A percentile compares a stretch with the other conserved stretches of the same genome.
Conservation (phyloP, 2,329 filamentous ascomycete genomes). For the Trichoderma sp. region DNA sequence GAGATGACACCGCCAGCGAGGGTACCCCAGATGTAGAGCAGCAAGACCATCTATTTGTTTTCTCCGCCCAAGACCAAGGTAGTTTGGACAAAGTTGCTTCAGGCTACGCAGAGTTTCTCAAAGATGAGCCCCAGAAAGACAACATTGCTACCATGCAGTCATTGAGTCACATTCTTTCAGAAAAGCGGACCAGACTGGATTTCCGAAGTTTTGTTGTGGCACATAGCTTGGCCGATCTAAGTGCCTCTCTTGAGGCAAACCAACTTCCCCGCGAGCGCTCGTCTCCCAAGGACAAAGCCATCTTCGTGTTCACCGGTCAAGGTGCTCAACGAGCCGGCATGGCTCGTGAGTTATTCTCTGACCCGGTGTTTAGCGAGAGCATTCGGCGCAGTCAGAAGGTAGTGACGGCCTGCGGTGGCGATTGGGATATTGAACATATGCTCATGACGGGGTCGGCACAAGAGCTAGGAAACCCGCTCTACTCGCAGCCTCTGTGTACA, state of each 20-base stretch:
- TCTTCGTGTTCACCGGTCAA: background rate
- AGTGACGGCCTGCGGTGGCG: background rate
- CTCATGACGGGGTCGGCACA: background rate
- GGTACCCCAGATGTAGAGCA: background rate
- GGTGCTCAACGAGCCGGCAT: background rate
- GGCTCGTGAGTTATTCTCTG: background rate
- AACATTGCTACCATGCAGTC: background rate
- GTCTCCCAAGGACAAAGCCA: background rate
- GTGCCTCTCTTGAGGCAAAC: background rate
- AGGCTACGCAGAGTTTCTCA: background rate
- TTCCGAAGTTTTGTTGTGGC: background rate
- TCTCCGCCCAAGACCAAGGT: background rate
- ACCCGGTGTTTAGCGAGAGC: background rate
- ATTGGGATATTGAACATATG: background rate
- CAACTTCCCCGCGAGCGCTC: background rate
- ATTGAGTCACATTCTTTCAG: background rate
- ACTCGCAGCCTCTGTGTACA: background rate
- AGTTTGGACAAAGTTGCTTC: background rate
- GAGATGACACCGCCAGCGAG: background rate
- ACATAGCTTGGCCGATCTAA: background rate
- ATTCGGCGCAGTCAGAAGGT: background rate
- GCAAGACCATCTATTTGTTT: background rate
- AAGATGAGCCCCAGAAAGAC: background rate
- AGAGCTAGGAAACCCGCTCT: background rate
- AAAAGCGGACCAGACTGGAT: background rate